phyloP scores from a whole-genome alignment of 2,329 filamentous ascomycete genomes.

The Drechslerella dactyloides region DNA sequence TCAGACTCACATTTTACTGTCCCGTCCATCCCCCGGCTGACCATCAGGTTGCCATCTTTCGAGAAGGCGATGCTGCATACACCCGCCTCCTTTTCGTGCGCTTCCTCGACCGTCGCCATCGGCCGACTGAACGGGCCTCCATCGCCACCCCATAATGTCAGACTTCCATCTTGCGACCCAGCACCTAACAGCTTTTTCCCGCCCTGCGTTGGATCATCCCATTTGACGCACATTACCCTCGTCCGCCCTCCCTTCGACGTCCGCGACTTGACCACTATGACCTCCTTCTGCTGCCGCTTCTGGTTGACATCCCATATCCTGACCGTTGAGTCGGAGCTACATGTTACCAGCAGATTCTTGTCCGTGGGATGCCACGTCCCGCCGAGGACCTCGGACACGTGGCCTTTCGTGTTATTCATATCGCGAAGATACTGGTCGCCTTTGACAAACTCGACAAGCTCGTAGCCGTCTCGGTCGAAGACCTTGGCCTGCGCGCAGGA shows the following conservation, averaged over 20 bases:
- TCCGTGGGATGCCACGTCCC: constrained; percentile 91
- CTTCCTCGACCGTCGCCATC: constrained; percentile 79
- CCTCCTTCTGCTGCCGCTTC: constrained; percentile 84
- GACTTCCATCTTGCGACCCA: constrained; percentile 83
- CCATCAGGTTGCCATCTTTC: constrained; percentile 83
- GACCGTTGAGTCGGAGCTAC: constrained; percentile 91
- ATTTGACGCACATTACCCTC: constrained; percentile 90
- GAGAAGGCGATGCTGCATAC: constrained; percentile 92
- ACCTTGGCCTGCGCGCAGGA: constrained; percentile 90
- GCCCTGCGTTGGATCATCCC: constrained; percentile 75
- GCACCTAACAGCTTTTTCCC: constrained; percentile 78
- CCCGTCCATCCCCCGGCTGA: constrained; percentile 82
- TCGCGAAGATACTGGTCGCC: constrained; percentile 98
- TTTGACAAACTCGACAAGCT: constrained; percentile 87
- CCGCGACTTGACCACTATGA: constrained; percentile 94
- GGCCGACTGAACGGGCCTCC: constrained; percentile 79
- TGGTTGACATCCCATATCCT: constrained; percentile 97
- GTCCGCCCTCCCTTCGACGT: constrained; percentile 88
- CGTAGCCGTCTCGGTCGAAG: constrained; percentile 84
- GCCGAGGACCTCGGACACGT: constrained; percentile 87
- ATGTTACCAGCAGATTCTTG: constrained; percentile 83
- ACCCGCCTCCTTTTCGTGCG: constrained; percentile 84
- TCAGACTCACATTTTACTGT: constrained; percentile 71
- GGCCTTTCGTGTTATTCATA: constrained; percentile 97
- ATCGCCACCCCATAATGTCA: constrained; percentile 90